Base-by-base conservation (phyloP, 805 yeast genomes). In the Yamadazyma paraphyllophila region DNA sequence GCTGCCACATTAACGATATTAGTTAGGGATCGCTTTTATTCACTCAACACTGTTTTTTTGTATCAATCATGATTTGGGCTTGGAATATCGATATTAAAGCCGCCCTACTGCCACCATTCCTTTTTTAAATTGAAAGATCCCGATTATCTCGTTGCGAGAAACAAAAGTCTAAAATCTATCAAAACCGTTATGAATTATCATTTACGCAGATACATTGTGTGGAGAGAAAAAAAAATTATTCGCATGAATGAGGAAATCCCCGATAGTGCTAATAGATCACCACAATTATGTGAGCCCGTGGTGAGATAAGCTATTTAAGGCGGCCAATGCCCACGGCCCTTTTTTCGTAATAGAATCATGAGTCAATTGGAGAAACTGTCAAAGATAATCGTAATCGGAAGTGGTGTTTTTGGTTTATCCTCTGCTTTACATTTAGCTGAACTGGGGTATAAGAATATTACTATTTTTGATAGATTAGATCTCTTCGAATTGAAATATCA, bases 351-450 rank as follows among this genome's bases (percentile, higher is more conserved):
- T 7, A 29, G 8, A 29, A 20, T 20, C 8, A 29, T 29, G 31
- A 10, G 11, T 10, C 11, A 29, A 7, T 29, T 29, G 7, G 29
- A 36, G 16, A 39, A 30, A 17, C 14, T 14, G 11, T 29, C 42
- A 11, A 57, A 55, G 44, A 65, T 76, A 29, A 58, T 71, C 4
- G 61, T 78, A 31, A 70, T 76, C 8, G 83, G 83, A 12, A 69
- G 77, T 4, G 82, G 83, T 35, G 79, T 72, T 12, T 77, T 74
- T 55, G 83, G 83, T 1, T 61, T 77, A 13, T 72, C 81, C 14
- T 61, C 71, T 4, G 78, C 79, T 4, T 61, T 66, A 9, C 69
- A 73, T 38, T 60, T 77, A 14, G 59, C 63, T 1, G 46, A 61
- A 33, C 51, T 52, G 13, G 75, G 74, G 1, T 69, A 65, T 48